Evolutionary conservation across 2,329 filamentous ascomycete species (phyloP), one percentile per base, ranked within the genome.

Genomic region (Ustulina deusta): DNA sequence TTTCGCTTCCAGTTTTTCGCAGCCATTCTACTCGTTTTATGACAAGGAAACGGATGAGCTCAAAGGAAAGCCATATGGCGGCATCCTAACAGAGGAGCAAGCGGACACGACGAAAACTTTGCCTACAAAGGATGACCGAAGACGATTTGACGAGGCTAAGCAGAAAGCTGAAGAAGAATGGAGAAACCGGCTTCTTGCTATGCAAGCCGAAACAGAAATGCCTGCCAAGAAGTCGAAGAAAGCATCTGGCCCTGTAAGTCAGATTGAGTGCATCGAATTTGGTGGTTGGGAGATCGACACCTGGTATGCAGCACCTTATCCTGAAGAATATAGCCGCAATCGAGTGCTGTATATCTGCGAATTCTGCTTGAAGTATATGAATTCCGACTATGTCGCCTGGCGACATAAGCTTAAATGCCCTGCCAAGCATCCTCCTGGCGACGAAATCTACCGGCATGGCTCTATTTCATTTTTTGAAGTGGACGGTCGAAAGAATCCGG

Each of bases 331-430:
- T 83, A 98, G 94, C 79, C 90, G 95, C 71, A 98, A 99, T 78
- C 91, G 93, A 34, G 92, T 97, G 42, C 87, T 99, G n/a, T 98
- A 97, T 81, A 98, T 99, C 71, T 99, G 96, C 85, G 97, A 99
- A 79, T 99, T 98, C 80, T 99, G 96, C 78, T 85, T 99, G 68
- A 99, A 98, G 81, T 99, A 99, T 82, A 97, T 99, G 94, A 97
- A 97, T 80, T 98, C 96, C 20, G 95, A 97, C 78, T 98, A 97
- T 75, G 96, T 99, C 32, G 95, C 96, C 15, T 98, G 95, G 93
- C 89, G 96, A 61, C 96, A 99, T 81, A 98, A 98, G 82, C 87
- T 94, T 74, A 99, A 99, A 83, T 99, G 96, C 74, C 92, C 93
- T 6, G 94, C 94, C 40, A 98, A 98, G 79, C 94, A 98, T 76